phyloP scores from a whole-genome alignment of 768 basidiomycete species.

The Mycena haematopus region DNA sequence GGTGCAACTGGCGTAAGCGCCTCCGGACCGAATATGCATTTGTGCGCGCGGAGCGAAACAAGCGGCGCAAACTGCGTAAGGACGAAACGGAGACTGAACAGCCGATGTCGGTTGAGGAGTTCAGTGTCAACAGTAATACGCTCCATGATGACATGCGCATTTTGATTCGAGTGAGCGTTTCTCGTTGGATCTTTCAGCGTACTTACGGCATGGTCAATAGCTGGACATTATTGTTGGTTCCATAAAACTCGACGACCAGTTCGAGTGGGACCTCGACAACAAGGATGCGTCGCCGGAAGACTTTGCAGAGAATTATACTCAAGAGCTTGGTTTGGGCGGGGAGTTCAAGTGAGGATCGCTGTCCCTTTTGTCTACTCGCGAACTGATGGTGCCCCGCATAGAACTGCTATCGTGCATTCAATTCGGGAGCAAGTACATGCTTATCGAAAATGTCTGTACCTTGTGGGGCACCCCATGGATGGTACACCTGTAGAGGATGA shows the following conservation, averaged over 20 bases:
- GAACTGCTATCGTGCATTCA: constrained; percentile 93
- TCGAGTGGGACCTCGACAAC: constrained; percentile 96
- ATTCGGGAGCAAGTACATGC: constrained; percentile 95
- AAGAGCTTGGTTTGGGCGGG: constrained; percentile 87
- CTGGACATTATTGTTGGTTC: constrained; percentile 94
- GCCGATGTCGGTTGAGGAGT: constrained; percentile 63
- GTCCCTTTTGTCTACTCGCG: not conserved
- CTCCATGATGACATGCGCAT: constrained; percentile 90
- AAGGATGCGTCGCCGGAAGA: constrained; percentile 84
- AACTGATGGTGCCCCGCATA: constrained; percentile 37
- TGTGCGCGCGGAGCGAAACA: constrained; percentile 38
- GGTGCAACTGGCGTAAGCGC: constrained; percentile 74
- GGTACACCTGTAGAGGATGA: constrained; percentile 84
- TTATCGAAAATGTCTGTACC: constrained; percentile 90
- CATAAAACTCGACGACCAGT: constrained; percentile 93
- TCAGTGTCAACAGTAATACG: constrained; percentile 67
- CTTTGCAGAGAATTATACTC: constrained; percentile 86
- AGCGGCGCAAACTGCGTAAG: constrained; percentile 50
- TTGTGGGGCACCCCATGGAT: constrained; percentile 87
- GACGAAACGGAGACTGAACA: constrained; percentile 46
- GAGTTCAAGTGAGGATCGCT: constrained; percentile 82
- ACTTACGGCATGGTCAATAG: constrained; percentile 45
- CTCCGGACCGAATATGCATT: constrained; percentile 46
- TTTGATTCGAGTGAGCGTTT: constrained; percentile 77
- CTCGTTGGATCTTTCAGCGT: constrained; percentile 10